These are phyloP conservation scores for Hypoxylon rubiginosum DNA, from an alignment of 2,329 filamentous ascomycete species.

Conservation along the genomic window DNA sequence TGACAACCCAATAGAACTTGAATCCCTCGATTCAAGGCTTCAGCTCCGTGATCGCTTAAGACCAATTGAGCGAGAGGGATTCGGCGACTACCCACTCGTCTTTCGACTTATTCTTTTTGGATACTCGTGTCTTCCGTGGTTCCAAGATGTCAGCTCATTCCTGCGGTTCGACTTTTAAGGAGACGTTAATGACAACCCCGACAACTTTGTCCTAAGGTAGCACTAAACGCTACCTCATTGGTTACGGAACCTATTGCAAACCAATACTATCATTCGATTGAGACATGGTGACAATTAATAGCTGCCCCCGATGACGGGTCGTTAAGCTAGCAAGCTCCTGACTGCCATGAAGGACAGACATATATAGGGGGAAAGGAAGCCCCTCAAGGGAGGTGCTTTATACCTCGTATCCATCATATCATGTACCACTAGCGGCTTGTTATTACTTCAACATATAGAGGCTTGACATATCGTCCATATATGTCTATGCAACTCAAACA, in stretches of 20 bases:
- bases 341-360: background rate
- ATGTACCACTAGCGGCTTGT: background rate
- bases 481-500: background rate
- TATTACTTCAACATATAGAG: background rate
- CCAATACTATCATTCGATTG: background rate
- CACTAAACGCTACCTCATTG: background rate
- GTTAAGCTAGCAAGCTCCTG: background rate
- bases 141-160: background rate
- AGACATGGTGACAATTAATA: background rate
- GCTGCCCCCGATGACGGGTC: background rate
- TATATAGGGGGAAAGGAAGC: background rate
- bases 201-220: background rate
- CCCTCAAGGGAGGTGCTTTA: background rate
- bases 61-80: background rate
- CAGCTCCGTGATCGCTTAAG: background rate
- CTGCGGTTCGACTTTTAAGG: background rate
- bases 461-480: background rate
- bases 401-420: background rate
- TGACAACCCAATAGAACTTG: background rate
- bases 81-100: background rate
- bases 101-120: background rate
- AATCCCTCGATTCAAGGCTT: background rate
- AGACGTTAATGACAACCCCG: background rate
- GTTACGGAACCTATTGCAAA: background rate
- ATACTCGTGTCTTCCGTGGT: constrained; percentile 1